Evolutionary conservation across 2,329 filamentous ascomycete genomes (phyloP), one percentile per base, ranked within the genome.

Genomic region (Ophioceras dolichostomum): DNA sequence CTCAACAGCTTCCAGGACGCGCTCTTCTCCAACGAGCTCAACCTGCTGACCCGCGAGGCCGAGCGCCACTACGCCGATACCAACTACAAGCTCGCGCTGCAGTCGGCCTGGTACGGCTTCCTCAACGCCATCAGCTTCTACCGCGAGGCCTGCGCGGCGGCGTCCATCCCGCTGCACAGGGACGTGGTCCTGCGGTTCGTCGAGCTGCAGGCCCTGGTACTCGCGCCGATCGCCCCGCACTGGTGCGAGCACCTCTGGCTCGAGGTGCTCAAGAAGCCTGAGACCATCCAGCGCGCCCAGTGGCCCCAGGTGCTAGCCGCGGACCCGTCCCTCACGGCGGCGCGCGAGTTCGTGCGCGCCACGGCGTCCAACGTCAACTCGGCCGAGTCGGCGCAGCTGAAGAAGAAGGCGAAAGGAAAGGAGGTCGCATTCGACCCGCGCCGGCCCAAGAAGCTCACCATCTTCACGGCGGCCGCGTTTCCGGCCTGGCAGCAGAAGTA

Each of bases 201-300:
- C 47, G 82, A 93, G 61, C 70, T 93, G 16, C 89, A 57, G 47
- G 52, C 54, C 3, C 51, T 56, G 32, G 69, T 95, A 52, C 65
- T 96, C 47, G 73, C 81, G 3, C 83, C 87, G 36, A 79, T 96
- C 44, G 80, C 89, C 3, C 89, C 91, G 41, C 91, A 98, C 61
- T 96, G 87, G 81, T 70, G 85, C 33, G 91, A 98, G 55, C 83
- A 94, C 60, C 77, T 98, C 54, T 96, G 87, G 86, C 75, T 83
- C 38, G 89, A 96, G 60, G 76, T 96, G 2, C 75, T 98, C 42
- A 76, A 82, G 55, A 87, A 84, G 65, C 58, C 73, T 26, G 62
- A 68, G 39, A 83, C 81, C 7, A 76, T 98, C 50, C 88, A 96
- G 62, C 76, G 79, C 37, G 86, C 83, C 10, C 67, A 67, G 29